Evolutionary conservation across 768 basidiomycete genomes (phyloP), one percentile per base, ranked within the genome.

Genomic region (Termitomyces sp.): DNA sequence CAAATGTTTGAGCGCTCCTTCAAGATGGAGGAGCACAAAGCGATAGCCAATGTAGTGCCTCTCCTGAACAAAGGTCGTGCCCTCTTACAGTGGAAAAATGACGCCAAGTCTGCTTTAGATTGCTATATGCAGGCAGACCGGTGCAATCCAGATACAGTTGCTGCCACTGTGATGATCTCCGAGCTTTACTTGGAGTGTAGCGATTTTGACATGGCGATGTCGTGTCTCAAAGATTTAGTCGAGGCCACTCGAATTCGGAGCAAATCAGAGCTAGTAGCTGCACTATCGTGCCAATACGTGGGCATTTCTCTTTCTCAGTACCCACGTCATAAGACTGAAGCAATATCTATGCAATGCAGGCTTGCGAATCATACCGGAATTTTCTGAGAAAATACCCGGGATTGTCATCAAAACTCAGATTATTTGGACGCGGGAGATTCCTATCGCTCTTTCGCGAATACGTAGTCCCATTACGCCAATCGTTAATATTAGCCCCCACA

Each of bases 61-160:
- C 76, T 96, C 46, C 92, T 98, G 50, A 99, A 99, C 86, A 97
- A 96, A 69, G 94, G 95, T n/a, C 87, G 98, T 24, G 90, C 94
- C 0, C 68, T 98, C 48, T 98, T 87, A 80, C 96, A 98, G 74
- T 94, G 90, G 90, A 90, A 92, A 70, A 89, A 95, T 67, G 93
- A 98, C 67, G 80, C 92, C 58, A 77, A 75, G 6, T 83, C 81
- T 0, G 94, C 94, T 1, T 94, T 95, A 71, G 72, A 76, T n/a
- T 88, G 92, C 68, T 95, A 92, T 69, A 79, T 86, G 58, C 88
- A 98, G 69, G 97, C 96, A 0, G 77, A 98, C 18, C 73, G 77
- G 46, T 83, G 92, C 56, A 95, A 99, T 71, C 79, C 90, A 9
- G 93, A 94, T 60, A 97, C 94, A 71, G 94, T 98, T 68, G 92